These are phyloP conservation scores for Blastosporella zonata DNA, from an alignment of 1,284 basidiomycete genomes.

Conservation along the genomic window DNA sequence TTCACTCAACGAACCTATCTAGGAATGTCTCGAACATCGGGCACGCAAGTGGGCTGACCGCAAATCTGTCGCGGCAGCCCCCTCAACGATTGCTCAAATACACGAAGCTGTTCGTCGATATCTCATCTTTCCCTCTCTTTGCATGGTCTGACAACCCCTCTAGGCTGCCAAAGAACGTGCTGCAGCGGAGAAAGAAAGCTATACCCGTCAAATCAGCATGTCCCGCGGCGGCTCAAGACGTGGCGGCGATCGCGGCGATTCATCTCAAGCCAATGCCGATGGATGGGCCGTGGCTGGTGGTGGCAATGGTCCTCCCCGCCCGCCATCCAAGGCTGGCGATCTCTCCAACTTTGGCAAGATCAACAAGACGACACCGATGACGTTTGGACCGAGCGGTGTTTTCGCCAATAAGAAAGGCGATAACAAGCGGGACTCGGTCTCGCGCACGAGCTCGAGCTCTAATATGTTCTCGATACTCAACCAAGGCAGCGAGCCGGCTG, in stretches of 20 bases:
- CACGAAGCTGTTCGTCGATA: slow-evolving; percentile 70
- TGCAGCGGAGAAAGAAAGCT: slow-evolving; percentile 59
- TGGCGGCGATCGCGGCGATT: slow-evolving; percentile 72
- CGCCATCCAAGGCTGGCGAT: slow-evolving; percentile 80
- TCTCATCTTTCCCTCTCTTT: background rate
- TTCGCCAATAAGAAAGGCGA: slow-evolving; percentile 68
- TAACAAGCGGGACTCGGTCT: slow-evolving; percentile 66
- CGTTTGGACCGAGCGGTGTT: slow-evolving; percentile 78
- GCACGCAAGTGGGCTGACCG: slow-evolving; percentile 80
- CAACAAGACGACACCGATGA: slow-evolving; percentile 58
- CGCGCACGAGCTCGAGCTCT: slow-evolving; percentile 72
- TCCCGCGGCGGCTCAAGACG: slow-evolving; percentile 78
- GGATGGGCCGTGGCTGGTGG: slow-evolving; percentile 87
- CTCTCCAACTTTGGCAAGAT: slow-evolving; percentile 88
- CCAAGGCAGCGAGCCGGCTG: slow-evolving; percentile 49
- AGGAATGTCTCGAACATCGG: slow-evolving; percentile 91
- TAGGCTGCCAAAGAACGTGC: slow-evolving; percentile 66
- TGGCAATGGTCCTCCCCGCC: slow-evolving; percentile 46
- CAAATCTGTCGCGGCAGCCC: slow-evolving; percentile 72
- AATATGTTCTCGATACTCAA: slow-evolving; percentile 89
- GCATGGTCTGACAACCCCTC: background rate
- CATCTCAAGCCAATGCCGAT: slow-evolving; percentile 56
- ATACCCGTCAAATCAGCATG: slow-evolving; percentile 45
- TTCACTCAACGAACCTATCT: slow-evolving; percentile 9
- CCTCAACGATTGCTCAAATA: slow-evolving; percentile 86